Percentiles rank a stretch among this genome's conserved stretches.
Evolutionary conservation across 2,329 filamentous ascomycete genomes (phyloP).

Genomic region (Pseudogymnoascus sp.): DNA sequence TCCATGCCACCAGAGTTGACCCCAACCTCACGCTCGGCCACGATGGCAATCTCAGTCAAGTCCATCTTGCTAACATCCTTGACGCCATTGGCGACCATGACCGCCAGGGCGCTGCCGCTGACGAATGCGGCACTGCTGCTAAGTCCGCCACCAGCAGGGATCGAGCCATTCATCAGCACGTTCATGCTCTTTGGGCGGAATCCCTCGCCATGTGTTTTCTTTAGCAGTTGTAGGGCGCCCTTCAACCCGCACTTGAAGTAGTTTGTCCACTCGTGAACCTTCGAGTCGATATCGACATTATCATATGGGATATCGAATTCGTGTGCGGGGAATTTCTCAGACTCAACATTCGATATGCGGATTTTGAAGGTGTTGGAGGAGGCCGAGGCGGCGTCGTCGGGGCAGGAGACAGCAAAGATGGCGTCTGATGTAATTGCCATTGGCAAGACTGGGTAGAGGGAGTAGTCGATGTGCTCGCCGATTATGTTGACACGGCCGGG

Average conservation of each 20-base stretch:
- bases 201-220: constrained; percentile 49
- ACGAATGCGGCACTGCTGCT: constrained; percentile 93
- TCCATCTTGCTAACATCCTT: constrained; percentile 78
- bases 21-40: constrained; percentile 87
- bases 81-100: constrained; percentile 78
- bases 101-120: constrained; percentile 78
- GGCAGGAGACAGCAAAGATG: constrained; percentile 65
- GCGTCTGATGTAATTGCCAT: constrained; percentile 93
- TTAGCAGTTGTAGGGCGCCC: constrained; percentile 71
- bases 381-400: constrained; percentile 37
- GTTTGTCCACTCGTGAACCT: constrained; percentile 88
- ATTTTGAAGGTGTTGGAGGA: constrained; percentile 52
- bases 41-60: constrained; percentile 84
- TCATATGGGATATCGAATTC: constrained; percentile 63
- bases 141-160: constrained; percentile 84
- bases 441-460: constrained; percentile 87
- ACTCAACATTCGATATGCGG: constrained; percentile 71
- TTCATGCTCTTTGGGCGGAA: constrained; percentile 73
- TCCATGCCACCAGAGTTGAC: constrained; percentile 99
- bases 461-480: constrained; percentile 98
- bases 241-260: constrained; percentile 92
- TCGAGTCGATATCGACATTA: constrained; percentile 72
- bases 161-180: constrained; percentile 81
- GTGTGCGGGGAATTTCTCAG: constrained; percentile 63
- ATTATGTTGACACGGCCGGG: constrained; percentile 97